phyloP scores from a whole-genome alignment of 2,329 filamentous ascomycete genomes.

The Pseudophaeomoniella oleicola region DNA sequence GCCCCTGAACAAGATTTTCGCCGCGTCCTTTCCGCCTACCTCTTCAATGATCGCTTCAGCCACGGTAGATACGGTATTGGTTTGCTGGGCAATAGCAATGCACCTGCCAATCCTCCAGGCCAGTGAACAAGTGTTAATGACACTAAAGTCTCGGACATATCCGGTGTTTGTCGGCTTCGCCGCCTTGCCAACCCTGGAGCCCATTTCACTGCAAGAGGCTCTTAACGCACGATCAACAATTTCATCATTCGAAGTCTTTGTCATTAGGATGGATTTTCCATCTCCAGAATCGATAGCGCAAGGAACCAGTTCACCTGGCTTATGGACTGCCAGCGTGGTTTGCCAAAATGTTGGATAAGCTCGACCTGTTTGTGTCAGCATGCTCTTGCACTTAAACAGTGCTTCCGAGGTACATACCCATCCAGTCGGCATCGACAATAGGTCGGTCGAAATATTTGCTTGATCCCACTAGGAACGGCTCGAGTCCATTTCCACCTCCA shows the following conservation, averaged over 20 bases:
- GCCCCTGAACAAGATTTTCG: constrained; percentile 45
- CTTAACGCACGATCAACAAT: constrained; percentile 28
- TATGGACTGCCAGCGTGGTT: constrained; percentile 28
- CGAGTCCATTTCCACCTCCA: constrained; percentile 51
- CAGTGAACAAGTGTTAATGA: constrained; percentile 27
- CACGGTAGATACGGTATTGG: constrained; percentile 37
- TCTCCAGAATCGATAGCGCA: constrained; percentile 31
- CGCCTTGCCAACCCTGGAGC: constrained; percentile 23
- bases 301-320: constrained; percentile 23
- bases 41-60: constrained; percentile 45
- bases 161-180: constrained; percentile 24
- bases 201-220: constrained; percentile 27
- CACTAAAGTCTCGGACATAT: constrained; percentile 19
- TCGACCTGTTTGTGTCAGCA: constrained; percentile 21
- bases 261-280: constrained; percentile 30
- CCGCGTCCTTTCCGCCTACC: constrained; percentile 38
- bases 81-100: constrained; percentile 35
- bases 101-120: constrained; percentile 43
- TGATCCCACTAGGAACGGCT: constrained; percentile 42
- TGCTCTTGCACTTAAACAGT: too few species aligned
- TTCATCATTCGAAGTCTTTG: constrained; percentile 23
- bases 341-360: constrained; percentile 33
- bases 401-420: constrained; percentile 19
- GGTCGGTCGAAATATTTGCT: constrained; percentile 16
- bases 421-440: constrained; percentile 30